Evolutionary conservation across 2,329 filamentous ascomycete genomes (phyloP), one percentile per base, ranked within the genome.

Genomic region (Pseudomassariella vexata): DNA sequence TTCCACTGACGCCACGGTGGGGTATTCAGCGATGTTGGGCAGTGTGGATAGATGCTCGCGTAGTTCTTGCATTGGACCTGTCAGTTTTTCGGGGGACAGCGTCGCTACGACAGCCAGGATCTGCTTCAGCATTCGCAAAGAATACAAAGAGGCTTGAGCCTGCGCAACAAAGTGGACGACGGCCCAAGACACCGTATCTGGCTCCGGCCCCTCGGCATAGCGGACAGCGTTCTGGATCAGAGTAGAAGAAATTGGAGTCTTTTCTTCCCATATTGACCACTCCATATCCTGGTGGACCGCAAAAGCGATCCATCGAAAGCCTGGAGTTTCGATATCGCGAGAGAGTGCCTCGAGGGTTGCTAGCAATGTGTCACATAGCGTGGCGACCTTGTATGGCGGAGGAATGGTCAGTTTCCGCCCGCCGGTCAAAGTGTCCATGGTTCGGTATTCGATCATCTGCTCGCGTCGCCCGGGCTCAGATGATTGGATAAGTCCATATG

Each of bases 81-180:
- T 23, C 8, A 38, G 25, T n/a, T 19, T 18, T 11, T 18, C 24
- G 11, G 25, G 24, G 6, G 21, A 21, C 14, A 38, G 18, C 9
- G 28, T 22, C 5, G 29, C 22, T 15, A 25, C 15, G 10, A 35
- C 30, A 10, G 32, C 57, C 3, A 70, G 40, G 4, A 77, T 49
- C 46, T 79, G 74, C 37, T 57, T 56, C 14, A 71, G 49, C 39
- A 76, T 71, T 25, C 76, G 66, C 2, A 83, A 48, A 1, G 79
- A 82, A 47, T 83, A 84, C 5, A 76, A 53, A 1, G 68, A 62
- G 5, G 73, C 73, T 33, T 81, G 73, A 0, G 77, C 53, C 40
- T 81, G 74, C 1, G 79, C 77, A 7, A 66, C 52, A 28, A 82
- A 62, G 45, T 86, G 81, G 25, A 82, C 55, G 12, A 70, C 58